phyloP scores from a whole-genome alignment of 192 early-diverging fungal species.

The Allomyces macrogynus region DNA sequence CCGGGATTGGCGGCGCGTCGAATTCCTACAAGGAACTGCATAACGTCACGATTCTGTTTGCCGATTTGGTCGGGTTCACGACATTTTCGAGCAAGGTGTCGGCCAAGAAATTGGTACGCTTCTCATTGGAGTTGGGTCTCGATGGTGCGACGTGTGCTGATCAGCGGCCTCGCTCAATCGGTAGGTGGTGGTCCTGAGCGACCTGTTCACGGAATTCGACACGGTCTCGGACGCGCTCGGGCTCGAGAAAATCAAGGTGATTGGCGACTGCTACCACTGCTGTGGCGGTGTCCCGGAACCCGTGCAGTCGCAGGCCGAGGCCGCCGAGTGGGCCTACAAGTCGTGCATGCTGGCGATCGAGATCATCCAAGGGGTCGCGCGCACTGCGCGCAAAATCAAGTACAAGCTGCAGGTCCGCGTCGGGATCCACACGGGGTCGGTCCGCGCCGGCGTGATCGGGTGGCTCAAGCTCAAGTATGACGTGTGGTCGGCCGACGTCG shows the following conservation, averaged over 20 bases:
- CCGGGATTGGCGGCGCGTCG: conserved; percentile 1
- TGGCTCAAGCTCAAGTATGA: conserved; percentile 19
- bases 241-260: conserved; percentile 18
- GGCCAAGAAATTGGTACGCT: conserved; percentile 9
- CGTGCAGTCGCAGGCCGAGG: conserved; percentile 5
- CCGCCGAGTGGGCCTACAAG: conserved; percentile 5
- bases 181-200: conserved; percentile 11
- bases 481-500: conserved; percentile 17
- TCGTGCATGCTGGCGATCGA: conserved; percentile 9
- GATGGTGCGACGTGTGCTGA: no score
- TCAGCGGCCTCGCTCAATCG: no score
- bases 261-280: conserved; percentile 15
- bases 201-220: conserved; percentile 15
- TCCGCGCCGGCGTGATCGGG: conserved; percentile 15
- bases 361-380: conserved; percentile 8
- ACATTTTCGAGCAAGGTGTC: conserved; percentile 9
- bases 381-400: conserved; percentile 4
- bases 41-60: conserved; percentile 16
- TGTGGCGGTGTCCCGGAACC: conserved; percentile 16
- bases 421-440: conserved; percentile 15
- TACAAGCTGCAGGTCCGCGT: conserved; percentile 7
- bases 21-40: conserved; percentile 12
- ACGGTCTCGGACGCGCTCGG: conserved; percentile 9
- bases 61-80: conserved; percentile 17
- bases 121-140: no score